A percentile compares a stretch with the other conserved stretches of the same genome.
These are phyloP conservation scores for Aphanocladium album DNA, from an alignment of 2,329 filamentous ascomycete genomes.

Conservation along the genomic window DNA sequence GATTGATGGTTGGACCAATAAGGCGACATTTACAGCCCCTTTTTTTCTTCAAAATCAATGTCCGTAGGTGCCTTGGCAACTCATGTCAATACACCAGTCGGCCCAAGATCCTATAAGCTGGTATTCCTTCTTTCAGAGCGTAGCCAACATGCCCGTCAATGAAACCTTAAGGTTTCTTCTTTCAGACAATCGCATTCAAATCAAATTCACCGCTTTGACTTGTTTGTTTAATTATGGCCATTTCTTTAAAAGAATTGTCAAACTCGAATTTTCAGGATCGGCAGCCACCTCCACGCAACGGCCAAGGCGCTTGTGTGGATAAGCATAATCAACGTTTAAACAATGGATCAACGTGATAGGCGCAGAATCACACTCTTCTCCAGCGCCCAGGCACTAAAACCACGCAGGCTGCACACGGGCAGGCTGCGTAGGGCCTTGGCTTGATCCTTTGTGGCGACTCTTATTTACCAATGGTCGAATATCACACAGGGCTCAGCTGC, in stretches of 20 bases:
- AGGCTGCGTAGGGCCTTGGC: background rate
- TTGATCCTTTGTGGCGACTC: background rate
- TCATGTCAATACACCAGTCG: no score
- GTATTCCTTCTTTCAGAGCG: no score
- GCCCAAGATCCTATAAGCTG: no score
- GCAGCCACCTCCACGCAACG: background rate
- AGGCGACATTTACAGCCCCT: background rate
- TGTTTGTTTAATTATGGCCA: no score
- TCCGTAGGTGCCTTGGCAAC: background rate
- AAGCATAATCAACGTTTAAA: conserved; percentile 8
- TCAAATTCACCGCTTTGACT: no score
- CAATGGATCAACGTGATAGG: background rate
- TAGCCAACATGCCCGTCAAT: no score
- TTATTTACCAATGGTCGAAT: no score
- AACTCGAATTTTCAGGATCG: background rate
- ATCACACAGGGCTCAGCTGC: no score
- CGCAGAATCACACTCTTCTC: background rate
- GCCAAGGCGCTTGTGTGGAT: conserved; percentile 9
- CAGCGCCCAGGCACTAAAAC: background rate
- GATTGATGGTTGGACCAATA: background rate
- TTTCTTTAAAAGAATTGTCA: no score
- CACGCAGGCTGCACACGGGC: background rate
- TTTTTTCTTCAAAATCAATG: background rate
- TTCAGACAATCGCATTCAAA: no score
- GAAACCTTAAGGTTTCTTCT: no score